phyloP scores from a whole-genome alignment of 495 filamentous ascomycete species.

The Parachaetomium inaequale region DNA sequence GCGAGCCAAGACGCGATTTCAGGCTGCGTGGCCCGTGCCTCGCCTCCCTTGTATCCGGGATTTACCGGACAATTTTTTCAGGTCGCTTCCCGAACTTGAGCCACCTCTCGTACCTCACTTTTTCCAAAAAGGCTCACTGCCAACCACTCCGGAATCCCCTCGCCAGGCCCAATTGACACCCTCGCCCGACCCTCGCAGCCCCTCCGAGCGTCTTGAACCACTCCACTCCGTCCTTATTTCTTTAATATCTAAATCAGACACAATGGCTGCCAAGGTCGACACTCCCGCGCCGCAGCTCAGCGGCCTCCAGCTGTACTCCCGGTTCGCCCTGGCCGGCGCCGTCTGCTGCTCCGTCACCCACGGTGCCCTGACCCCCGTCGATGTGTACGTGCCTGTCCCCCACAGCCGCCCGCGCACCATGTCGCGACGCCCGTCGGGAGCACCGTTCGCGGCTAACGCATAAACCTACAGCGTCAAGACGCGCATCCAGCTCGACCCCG shows the following conservation, averaged over 20 bases:
- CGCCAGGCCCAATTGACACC: constrained; percentile 27
- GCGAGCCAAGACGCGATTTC: background rate
- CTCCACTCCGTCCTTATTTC: constrained; percentile 33
- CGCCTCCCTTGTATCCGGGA: constrained; percentile 24
- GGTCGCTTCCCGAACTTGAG: constrained; percentile 17
- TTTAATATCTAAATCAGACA: constrained; percentile 12
- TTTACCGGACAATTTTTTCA: constrained; percentile 33
- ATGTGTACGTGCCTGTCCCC: constrained; percentile 73
- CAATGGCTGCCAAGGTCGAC: constrained; percentile 39
- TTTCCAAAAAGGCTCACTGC: constrained; percentile 35
- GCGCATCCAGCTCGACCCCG: constrained; percentile 87
- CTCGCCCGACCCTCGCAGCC: constrained; percentile 25
- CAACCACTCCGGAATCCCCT: constrained; percentile 20
- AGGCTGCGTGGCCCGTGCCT: constrained; percentile 19
- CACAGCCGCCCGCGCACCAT: background rate
- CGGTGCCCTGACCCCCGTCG: constrained; percentile 86
- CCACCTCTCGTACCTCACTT: constrained; percentile 18
- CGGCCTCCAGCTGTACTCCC: constrained; percentile 62
- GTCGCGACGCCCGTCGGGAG: background rate
- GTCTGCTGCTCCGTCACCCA: constrained; percentile 94
- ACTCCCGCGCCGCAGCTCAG: constrained; percentile 35
- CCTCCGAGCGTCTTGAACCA: constrained; percentile 24
- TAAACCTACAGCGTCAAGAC: constrained; percentile 76
- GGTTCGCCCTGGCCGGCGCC: constrained; percentile 90
- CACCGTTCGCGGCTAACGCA: constrained; percentile 17